These are phyloP conservation scores for Podosphaera leucotricha DNA, from an alignment of 2,329 filamentous ascomycete species.

Conservation along the genomic window DNA sequence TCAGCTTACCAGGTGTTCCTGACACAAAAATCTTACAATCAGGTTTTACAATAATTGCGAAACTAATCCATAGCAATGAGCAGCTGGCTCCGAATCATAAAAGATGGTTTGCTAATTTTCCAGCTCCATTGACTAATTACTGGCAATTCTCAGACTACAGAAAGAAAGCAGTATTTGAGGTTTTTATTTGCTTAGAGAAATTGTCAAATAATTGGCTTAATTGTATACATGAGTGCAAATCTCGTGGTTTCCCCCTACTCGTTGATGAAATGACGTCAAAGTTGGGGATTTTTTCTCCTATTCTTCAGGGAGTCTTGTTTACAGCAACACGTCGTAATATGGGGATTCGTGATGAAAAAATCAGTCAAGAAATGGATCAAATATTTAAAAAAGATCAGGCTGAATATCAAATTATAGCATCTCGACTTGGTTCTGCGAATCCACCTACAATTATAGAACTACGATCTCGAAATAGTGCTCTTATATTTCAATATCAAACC, in stretches of 20 bases:
- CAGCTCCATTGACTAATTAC: conserved; percentile 15
- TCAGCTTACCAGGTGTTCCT: conserved; percentile 17
- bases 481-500: conserved; percentile 7
- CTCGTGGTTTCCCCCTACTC: conserved; percentile 27
- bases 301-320: conserved; percentile 31
- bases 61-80: conserved; percentile 23
- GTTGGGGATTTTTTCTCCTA: conserved; percentile 25
- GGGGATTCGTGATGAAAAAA: conserved; percentile 17
- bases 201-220: conserved; percentile 20
- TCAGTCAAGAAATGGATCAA: conserved; percentile 16
- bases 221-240: conserved; percentile 17
- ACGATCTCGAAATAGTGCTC: conserved; percentile 7
- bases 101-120: conserved; percentile 25
- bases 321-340: conserved; percentile 25
- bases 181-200: conserved; percentile 22
- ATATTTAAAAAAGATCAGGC: conserved; percentile 18
- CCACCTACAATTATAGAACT: conserved; percentile 12
- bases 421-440: conserved; percentile 9
- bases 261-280: conserved; percentile 27
- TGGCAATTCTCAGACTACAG: conserved; percentile 16
- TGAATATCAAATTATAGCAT: conserved; percentile 12
- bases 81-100: conserved; percentile 19
- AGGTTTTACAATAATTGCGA: conserved; percentile 18
- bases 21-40: conserved; percentile 6
- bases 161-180: conserved; percentile 12